phyloP scores from a whole-genome alignment of 2,329 filamentous ascomycete species.

The Trichoderma hamatum region DNA sequence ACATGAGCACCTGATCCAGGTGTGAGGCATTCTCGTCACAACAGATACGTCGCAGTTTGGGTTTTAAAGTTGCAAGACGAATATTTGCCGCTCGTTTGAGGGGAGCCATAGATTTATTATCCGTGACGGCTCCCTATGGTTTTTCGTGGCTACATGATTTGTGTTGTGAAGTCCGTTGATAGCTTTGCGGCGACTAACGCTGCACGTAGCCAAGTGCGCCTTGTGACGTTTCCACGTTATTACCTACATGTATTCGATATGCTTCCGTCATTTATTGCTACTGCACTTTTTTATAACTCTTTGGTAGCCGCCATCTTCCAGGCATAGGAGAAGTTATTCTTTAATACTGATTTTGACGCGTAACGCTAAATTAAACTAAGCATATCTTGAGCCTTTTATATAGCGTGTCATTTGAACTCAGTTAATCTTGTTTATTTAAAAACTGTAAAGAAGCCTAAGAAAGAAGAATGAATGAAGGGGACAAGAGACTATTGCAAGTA shows the following conservation, averaged over 20 bases:
- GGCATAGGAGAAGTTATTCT: too few species aligned
- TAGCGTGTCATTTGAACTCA: too few species aligned
- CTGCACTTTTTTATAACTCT: too few species aligned
- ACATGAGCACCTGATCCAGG: slow-evolving; percentile 27
- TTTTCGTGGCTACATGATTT: slow-evolving; percentile 46
- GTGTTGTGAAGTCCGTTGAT: not conserved
- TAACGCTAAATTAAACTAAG: not conserved
- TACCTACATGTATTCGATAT: too few species aligned
- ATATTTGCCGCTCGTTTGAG: slow-evolving; percentile 48
- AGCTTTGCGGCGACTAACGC: not conserved
- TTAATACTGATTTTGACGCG: rapidly evolving
- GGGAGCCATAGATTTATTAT: slow-evolving; percentile 43
- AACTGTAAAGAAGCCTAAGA: too few species aligned
- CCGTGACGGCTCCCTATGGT: slow-evolving; percentile 50
- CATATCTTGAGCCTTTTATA: too few species aligned
- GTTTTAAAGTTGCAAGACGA: slow-evolving; percentile 42
- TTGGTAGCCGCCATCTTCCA: too few species aligned
- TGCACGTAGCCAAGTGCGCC: not conserved
- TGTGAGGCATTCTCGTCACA: slow-evolving; percentile 29
- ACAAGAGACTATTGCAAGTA: too few species aligned
- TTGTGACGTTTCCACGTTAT: not conserved
- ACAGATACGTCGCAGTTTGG: slow-evolving; percentile 31
- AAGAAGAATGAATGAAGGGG: too few species aligned
- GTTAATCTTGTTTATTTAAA: too few species aligned
- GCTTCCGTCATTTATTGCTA: not conserved